Conservation (phyloP, 345 rosid genomes). For the Salix udensis region DNA sequence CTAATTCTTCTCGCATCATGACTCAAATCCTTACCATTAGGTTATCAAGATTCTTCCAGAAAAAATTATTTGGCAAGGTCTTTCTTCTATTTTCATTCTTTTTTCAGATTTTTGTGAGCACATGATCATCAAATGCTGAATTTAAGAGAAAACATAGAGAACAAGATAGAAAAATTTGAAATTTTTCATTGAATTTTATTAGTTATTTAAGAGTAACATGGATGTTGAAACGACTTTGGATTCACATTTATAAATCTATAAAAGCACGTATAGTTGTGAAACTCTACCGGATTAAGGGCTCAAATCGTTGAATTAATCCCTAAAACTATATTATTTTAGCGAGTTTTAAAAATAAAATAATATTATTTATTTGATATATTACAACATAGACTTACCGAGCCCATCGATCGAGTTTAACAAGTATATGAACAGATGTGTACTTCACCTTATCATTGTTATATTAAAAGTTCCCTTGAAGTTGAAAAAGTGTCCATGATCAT, state of each 20-base stretch:
- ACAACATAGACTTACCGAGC: too few relatives aligned
- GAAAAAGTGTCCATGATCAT: not conserved
- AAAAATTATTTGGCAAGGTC: not conserved
- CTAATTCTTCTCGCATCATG: too few relatives aligned
- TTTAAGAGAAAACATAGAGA: not conserved
- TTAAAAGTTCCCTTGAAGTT: not conserved
- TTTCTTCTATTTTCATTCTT: not conserved
- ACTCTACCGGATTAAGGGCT: too few relatives aligned
- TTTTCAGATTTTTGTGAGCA: not conserved
- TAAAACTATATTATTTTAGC: too few relatives aligned
- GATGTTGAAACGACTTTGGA: not conserved
- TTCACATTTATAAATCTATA: not conserved
- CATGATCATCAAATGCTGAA: not conserved
- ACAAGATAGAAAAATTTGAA: rapidly evolving
- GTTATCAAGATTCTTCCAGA: too few relatives aligned
- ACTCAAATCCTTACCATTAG: too few relatives aligned
- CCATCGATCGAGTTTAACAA: too few relatives aligned
- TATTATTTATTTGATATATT: too few relatives aligned
- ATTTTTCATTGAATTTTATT: not conserved
- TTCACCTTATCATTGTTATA: not conserved
- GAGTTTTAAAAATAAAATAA: too few relatives aligned
- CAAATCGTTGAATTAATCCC: not conserved
- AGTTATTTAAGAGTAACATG: not conserved
- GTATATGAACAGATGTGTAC: not conserved
- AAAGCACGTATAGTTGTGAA: too few relatives aligned